Conservation (phyloP, 2,329 filamentous ascomycete species). For the Diaporthe longicolla region DNA sequence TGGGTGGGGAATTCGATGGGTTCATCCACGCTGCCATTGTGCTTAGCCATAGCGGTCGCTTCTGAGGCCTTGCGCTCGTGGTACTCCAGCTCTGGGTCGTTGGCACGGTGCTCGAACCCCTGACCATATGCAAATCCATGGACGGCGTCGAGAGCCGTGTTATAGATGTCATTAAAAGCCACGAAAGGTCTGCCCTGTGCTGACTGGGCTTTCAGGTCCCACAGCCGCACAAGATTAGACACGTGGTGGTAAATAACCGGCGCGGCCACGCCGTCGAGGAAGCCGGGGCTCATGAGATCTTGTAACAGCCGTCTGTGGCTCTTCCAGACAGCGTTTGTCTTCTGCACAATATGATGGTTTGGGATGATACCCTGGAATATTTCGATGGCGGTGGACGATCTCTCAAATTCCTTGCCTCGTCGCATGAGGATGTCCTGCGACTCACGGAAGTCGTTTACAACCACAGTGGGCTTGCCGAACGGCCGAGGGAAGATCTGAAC, state of each 20-base stretch:
- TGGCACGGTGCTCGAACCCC: not conserved
- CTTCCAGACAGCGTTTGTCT: constrained; percentile 50
- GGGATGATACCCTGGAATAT: constrained; percentile 44
- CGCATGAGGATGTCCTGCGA: constrained; percentile 28
- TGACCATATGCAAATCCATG: constrained; percentile 35
- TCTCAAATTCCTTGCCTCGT: constrained; percentile 13
- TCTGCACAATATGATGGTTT: constrained; percentile 53
- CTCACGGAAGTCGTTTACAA: constrained; percentile 22
- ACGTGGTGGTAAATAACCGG: constrained; percentile 43
- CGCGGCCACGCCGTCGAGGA: constrained; percentile 50
- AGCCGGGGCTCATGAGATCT: constrained; percentile 55
- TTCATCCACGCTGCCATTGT: not conserved
- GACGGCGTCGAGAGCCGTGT: constrained; percentile 42
- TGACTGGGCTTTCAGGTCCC: constrained; percentile 50
- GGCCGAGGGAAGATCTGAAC: constrained; percentile 54
- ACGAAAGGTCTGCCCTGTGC: constrained; percentile 50
- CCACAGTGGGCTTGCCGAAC: constrained; percentile 41
- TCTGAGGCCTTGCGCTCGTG: not conserved
- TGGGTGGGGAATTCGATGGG: not conserved
- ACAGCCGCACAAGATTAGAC: constrained; percentile 50
- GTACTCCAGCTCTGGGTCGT: not conserved
- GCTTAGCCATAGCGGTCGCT: not conserved
- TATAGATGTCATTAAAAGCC: constrained; percentile 52
- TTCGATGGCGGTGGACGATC: constrained; percentile 49
- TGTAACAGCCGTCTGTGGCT: constrained; percentile 51